These are phyloP conservation scores for Sclerospora graminicola DNA, from an alignment of 352 stramenopile genomes.

Conservation along the genomic window DNA sequence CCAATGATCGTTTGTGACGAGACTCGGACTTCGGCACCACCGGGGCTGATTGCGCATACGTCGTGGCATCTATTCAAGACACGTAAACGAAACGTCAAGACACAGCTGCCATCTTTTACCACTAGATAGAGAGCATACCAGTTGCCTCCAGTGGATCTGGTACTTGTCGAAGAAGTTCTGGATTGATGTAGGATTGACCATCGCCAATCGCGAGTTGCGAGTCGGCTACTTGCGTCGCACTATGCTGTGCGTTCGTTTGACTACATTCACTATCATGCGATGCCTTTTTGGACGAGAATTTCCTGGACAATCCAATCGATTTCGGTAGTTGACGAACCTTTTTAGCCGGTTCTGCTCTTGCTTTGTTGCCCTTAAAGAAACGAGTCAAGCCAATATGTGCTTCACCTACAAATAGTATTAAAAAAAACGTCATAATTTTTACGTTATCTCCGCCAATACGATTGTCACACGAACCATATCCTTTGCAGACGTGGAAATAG, in stretches of 20 bases:
- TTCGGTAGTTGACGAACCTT: conserved; percentile 28
- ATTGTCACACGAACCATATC: conserved; percentile 40
- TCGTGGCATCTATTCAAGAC: conserved; percentile 8
- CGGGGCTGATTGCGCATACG: neutral
- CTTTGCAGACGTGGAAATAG: conserved; percentile 50
- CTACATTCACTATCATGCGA: conserved; percentile 15
- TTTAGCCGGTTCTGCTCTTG: conserved; percentile 19
- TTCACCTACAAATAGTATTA: conserved; percentile 32
- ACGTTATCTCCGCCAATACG: neutral
- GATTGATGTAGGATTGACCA: conserved; percentile 76
- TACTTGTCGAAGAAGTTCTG: conserved; percentile 36
- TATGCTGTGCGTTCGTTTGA: conserved; percentile 5
- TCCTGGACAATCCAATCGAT: conserved; percentile 30
- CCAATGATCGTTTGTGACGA: conserved; percentile 36
- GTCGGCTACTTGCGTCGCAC: conserved; percentile 3
- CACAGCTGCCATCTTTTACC: conserved; percentile 1
- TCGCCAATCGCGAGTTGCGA: conserved; percentile 52
- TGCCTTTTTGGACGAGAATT: conserved; percentile 8
- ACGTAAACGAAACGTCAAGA: conserved; percentile 1
- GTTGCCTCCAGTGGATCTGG: conserved; percentile 1
- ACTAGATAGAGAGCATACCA: conserved; percentile 11
- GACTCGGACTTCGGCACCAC: conserved; percentile 3
- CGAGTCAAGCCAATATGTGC: conserved; percentile 71
- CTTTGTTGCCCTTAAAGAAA: conserved; percentile 78
- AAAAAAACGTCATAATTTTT: conserved; percentile 4